Conservation (phyloP, 2,329 filamentous ascomycete genomes). For the Whalleya microplaca region DNA sequence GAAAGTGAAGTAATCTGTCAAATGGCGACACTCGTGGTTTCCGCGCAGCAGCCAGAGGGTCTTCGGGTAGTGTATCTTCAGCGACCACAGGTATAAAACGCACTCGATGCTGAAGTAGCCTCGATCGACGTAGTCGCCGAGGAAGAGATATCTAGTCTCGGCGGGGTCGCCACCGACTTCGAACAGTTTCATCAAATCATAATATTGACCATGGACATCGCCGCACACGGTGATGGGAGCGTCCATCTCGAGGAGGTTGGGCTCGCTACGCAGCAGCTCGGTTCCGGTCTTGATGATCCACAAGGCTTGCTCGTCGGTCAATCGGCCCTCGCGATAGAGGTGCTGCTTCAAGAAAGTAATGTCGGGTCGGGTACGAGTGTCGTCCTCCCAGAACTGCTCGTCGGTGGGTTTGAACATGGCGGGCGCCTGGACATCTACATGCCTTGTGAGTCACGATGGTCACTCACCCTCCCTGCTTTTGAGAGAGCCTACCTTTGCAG, state of each 20-base stretch:
- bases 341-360: slow-evolving; percentile 96
- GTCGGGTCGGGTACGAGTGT: slow-evolving; percentile 85
- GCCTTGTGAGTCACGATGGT: slow-evolving; percentile 28
- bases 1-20: slow-evolving; percentile 99
- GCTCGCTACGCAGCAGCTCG: slow-evolving; percentile 84
- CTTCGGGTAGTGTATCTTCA: slow-evolving; percentile 99
- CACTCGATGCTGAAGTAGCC: slow-evolving; percentile 99
- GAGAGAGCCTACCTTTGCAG: slow-evolving; percentile 80
- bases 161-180: slow-evolving; percentile 96
- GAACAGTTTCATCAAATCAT: slow-evolving; percentile 99
- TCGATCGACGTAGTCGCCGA: slow-evolving; percentile 97
- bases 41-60: slow-evolving; percentile 95
- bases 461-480: slow-evolving; percentile 1
- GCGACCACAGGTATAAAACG: slow-evolving; percentile 93
- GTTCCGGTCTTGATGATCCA: slow-evolving; percentile 92
- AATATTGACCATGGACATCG: slow-evolving; percentile 98
- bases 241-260: slow-evolving; percentile 98
- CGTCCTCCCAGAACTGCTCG: slow-evolving; percentile 90
- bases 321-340: slow-evolving; percentile 94
- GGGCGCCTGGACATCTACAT: slow-evolving; percentile 91
- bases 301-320: slow-evolving; percentile 96
- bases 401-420: slow-evolving; percentile 91
- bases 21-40: slow-evolving; percentile 97
- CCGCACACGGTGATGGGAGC: slow-evolving; percentile 98
- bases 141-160: slow-evolving; percentile 94